Conservation (phyloP, 1,284 basidiomycete genomes). For the Lignosus rhinocerotis region DNA sequence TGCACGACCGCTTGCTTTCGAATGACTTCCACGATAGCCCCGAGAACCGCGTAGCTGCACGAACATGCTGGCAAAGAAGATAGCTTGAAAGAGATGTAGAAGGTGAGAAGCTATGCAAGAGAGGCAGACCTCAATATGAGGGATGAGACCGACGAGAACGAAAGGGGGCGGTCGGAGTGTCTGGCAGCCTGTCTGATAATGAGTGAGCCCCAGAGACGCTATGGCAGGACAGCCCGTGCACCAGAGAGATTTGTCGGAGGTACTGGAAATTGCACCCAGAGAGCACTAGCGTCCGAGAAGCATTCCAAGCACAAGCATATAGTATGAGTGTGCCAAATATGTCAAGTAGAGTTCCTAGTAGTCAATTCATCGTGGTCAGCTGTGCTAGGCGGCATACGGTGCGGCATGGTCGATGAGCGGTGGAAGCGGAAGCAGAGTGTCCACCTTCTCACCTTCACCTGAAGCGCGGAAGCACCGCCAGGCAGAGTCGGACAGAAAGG, state of each 20-base stretch:
- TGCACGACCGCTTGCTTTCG: background rate
- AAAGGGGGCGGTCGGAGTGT: background rate
- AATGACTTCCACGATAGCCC: background rate
- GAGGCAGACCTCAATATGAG: too few relatives aligned
- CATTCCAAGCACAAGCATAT: background rate
- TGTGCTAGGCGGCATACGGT: background rate
- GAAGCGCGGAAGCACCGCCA: background rate
- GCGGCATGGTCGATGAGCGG: background rate
- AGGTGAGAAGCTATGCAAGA: background rate
- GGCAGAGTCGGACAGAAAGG: background rate
- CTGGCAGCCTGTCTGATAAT: too few relatives aligned
- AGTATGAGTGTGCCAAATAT: too few relatives aligned
- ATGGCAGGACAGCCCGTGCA: background rate
- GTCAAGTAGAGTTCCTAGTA: background rate
- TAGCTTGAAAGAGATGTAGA: background rate
- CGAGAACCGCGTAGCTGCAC: background rate
- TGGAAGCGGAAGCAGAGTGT: background rate
- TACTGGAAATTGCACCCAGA: background rate
- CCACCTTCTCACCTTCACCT: background rate
- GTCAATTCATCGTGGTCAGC: background rate
- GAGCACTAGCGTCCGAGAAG: background rate
- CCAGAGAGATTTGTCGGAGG: background rate
- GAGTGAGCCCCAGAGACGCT: too few relatives aligned
- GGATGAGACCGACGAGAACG: too few relatives aligned
- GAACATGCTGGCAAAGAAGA: background rate